Conservation (phyloP, 176 grass and related monocot species). For the Calamus simplicifolius region DNA sequence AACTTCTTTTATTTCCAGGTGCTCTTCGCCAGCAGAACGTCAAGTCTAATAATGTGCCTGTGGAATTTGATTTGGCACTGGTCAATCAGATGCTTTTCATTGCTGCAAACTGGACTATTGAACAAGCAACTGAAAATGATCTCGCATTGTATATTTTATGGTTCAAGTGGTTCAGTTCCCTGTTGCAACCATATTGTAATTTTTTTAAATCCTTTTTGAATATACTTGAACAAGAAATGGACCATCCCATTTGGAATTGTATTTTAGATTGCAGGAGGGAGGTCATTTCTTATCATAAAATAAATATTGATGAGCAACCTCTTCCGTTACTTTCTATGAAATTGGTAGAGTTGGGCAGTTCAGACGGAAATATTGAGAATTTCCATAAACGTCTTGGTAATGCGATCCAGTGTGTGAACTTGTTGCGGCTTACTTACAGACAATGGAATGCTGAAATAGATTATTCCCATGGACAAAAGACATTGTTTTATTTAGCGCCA, state of each 20-base stretch:
- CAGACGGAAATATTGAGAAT: slow-evolving; percentile 24
- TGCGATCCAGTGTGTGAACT: slow-evolving; percentile 43
- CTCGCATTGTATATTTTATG: slow-evolving; percentile 40
- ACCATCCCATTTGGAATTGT: slow-evolving; percentile 67
- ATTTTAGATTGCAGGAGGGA: slow-evolving; percentile 44
- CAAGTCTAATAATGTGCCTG: slow-evolving; percentile 3
- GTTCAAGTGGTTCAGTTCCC: slow-evolving; percentile 56
- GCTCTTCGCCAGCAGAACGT: slow-evolving; percentile 15
- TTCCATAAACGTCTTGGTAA: slow-evolving; percentile 21
- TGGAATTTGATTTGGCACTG: slow-evolving; percentile 39
- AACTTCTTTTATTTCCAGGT: slow-evolving; percentile 33
- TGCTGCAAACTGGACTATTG: slow-evolving; percentile 86
- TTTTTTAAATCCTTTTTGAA: slow-evolving; percentile 42
- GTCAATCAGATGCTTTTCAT: slow-evolving; percentile 77
- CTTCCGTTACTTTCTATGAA: slow-evolving; percentile 54
- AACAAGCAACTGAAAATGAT: slow-evolving; percentile 64
- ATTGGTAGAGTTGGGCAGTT: slow-evolving; percentile 46
- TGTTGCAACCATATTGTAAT: slow-evolving; percentile 52
- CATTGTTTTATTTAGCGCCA: slow-evolving; percentile 24
- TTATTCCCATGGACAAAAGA: slow-evolving; percentile 25
- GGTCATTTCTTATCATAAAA: slow-evolving; percentile 50
- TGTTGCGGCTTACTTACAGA: slow-evolving; percentile 51
- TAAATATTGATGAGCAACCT: slow-evolving; percentile 35
- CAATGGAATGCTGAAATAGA: slow-evolving; percentile 65
- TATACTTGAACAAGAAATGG: slow-evolving; percentile 48